Conservation (phyloP, 1,284 basidiomycete genomes). For the Rhodotorula mucilaginosa region DNA sequence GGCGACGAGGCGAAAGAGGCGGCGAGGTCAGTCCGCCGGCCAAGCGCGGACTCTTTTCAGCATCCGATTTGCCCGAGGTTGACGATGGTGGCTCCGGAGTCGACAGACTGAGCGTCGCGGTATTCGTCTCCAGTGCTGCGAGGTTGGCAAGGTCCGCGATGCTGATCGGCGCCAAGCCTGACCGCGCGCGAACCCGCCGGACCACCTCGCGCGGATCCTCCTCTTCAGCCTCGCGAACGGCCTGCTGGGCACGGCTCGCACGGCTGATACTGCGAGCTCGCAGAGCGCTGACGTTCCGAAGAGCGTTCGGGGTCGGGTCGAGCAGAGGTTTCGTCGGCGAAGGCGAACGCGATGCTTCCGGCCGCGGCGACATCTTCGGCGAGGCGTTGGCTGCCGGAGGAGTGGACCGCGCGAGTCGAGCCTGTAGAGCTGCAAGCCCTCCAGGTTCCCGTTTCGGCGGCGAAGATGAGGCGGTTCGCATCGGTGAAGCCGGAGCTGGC, state of each 20-base stretch:
- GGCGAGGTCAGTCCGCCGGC: background rate
- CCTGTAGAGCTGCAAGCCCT: constrained; percentile 30
- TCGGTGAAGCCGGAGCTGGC: background rate
- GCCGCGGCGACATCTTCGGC: background rate
- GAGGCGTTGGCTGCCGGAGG: background rate
- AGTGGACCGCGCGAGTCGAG: constrained; percentile 11
- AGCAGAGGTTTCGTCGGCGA: constrained; percentile 13
- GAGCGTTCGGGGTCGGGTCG: background rate
- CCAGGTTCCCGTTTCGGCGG: constrained; percentile 9
- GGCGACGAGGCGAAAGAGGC: background rate
- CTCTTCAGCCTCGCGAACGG: background rate
- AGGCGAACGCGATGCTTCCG: background rate
- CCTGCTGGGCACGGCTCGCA: constrained; percentile 2
- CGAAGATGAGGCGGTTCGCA: background rate
- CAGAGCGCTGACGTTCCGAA: constrained; percentile 3
- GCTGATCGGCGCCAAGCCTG: background rate
- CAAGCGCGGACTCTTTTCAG: too few species aligned
- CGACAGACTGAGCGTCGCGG: too few species aligned
- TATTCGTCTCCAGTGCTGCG: too few species aligned
- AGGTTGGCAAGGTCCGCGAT: constrained; percentile 1
- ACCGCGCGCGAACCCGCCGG: background rate
- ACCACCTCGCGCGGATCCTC: constrained; percentile 12
- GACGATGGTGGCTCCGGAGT: too few species aligned
- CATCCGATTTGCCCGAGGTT: too few species aligned
- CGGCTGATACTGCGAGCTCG: constrained; percentile 20